Base-by-base conservation (phyloP, 768 basidiomycete species). In the Filobasidium floriforme region DNA sequence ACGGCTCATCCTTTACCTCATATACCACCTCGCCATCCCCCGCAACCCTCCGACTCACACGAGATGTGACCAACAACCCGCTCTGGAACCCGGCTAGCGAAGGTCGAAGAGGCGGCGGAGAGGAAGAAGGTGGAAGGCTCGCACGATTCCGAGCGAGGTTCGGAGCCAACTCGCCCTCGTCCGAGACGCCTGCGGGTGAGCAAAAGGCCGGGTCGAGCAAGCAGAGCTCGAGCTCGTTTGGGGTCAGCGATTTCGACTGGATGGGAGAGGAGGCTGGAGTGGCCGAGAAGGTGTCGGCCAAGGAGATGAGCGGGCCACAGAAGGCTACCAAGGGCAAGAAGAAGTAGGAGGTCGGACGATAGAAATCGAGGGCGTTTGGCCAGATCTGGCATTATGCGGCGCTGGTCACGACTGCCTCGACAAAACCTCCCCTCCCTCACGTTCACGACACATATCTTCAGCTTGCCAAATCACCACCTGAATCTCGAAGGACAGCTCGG, bases 1-100 rank as follows among this genome's bases (percentile, higher is more conserved):
- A 94, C 80, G 92, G 92, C 12, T 88, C 89, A 29, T 89, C 88
- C 0, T 91, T 90, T 76, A 86, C 84, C 5, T 89, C 92, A 71
- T 89, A 88, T 84, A 90, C 89, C 14, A 93, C 92, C 0, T 90
- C 91, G 0, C 92, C 92, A 0, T 86, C 86, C 7, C 87, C 88
- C 3, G 77, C 84, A 43, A 84, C 90, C 55, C 65, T 75, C 18
- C 84, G 86, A 43, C 82, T 93, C 57, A 89, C 91, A 22, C 86
- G 91, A 49, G 92, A 94, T 73, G 87, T 89, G 60, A 89, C 89
- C 18, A 96, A 92, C 76, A 87, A 92, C 72, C 89, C 92, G 1
- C 78, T 90, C 7, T 96, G 89, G 88, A 89, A 89, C 73, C 85
- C 88, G 1, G 84, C 84, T 46, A 74, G 66, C 46, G 74, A 68